Percentiles rank a stretch among this genome's conserved stretches.
Evolutionary conservation across 1,139 yeast species (phyloP).

Genomic region (Diutina mesorugosa): DNA sequence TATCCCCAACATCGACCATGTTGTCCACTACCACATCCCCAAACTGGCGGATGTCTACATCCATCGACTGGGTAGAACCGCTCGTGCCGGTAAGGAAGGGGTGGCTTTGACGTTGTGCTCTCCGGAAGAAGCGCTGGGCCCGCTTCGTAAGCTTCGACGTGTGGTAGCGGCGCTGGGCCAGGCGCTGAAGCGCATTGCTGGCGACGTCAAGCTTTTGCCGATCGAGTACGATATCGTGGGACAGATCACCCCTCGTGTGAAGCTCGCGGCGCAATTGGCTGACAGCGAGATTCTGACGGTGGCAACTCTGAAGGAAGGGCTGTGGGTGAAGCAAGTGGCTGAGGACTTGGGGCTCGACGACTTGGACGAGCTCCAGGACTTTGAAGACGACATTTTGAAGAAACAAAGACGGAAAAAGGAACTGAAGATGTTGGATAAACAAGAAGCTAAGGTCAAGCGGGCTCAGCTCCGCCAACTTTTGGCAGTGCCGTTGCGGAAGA

Average conservation of each 20-base stretch:
- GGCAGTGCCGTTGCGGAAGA: slow-evolving; percentile 48
- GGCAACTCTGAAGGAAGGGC: slow-evolving; percentile 55
- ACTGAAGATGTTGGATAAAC: slow-evolving; percentile 38
- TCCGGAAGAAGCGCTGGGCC: slow-evolving; percentile 88
- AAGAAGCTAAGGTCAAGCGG: slow-evolving; percentile 34
- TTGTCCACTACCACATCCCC: slow-evolving; percentile 91
- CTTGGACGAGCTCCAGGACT: slow-evolving; percentile 39
- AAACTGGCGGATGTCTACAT: slow-evolving; percentile 89
- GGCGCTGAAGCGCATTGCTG: slow-evolving; percentile 15
- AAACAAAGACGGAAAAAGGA: slow-evolving; percentile 52
- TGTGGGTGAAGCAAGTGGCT: slow-evolving; percentile 86
- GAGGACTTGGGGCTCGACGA: slow-evolving; percentile 82
- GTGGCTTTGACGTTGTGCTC: slow-evolving; percentile 87
- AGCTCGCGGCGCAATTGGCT: slow-evolving; percentile 59
- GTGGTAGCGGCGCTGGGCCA: slow-evolving; percentile 32
- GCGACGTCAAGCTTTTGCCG: slow-evolving; percentile 62
- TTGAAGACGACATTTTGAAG: slow-evolving; percentile 54
- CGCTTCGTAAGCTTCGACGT: slow-evolving; percentile 63
- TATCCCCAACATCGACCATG: slow-evolving; percentile 84
- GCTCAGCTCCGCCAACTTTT: slow-evolving; percentile 47
- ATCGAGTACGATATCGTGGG: slow-evolving; percentile 62
- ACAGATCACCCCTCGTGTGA: slow-evolving; percentile 59
- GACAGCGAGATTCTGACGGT: slow-evolving; percentile 52
- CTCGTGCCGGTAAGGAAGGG: slow-evolving; percentile 91
- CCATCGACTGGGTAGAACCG: slow-evolving; percentile 97